Conservation (phyloP, 2,329 filamentous ascomycete genomes). For the Ceratocystis albifundus region DNA sequence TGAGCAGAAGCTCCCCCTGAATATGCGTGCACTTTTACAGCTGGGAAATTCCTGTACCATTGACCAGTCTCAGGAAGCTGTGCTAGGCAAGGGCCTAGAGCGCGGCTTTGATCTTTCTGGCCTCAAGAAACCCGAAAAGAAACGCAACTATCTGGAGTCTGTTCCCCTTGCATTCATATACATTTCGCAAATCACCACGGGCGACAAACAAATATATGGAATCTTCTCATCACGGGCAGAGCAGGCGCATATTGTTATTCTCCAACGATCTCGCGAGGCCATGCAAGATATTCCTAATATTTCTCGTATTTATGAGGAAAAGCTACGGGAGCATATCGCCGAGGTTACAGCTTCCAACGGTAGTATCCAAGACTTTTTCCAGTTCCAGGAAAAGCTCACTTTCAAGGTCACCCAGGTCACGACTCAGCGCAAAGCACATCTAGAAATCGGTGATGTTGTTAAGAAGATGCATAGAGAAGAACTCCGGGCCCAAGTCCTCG, state of each 20-base stretch:
- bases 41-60: slow-evolving; percentile 88
- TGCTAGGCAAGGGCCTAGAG: slow-evolving; percentile 83
- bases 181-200: slow-evolving; percentile 81
- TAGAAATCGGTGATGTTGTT: slow-evolving; percentile 76
- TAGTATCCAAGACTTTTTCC: slow-evolving; percentile 63
- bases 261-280: slow-evolving; percentile 68
- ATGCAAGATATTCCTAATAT: slow-evolving; percentile 79
- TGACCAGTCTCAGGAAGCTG: slow-evolving; percentile 78
- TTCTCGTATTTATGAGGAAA: slow-evolving; percentile 73
- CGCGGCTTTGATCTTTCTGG: slow-evolving; percentile 81
- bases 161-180: slow-evolving; percentile 74
- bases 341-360: slow-evolving; percentile 53
- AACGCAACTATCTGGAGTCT: slow-evolving; percentile 59
- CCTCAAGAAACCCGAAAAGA: slow-evolving; percentile 56
- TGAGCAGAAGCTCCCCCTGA: slow-evolving; percentile 81
- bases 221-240: slow-evolving; percentile 74
- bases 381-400: slow-evolving; percentile 73
- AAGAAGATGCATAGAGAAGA: slow-evolving; percentile 88
- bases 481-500: slow-evolving; percentile 64
- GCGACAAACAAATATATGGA: slow-evolving; percentile 86
- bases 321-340: slow-evolving; percentile 52
- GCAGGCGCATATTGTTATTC: slow-evolving; percentile 76
- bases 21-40: slow-evolving; percentile 74
- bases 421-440: slow-evolving; percentile 74
- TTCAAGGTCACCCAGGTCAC: slow-evolving; percentile 84